Evolutionary conservation across 306 rosid genomes (phyloP).

Genomic region (Pachyrhizus erosus): DNA sequence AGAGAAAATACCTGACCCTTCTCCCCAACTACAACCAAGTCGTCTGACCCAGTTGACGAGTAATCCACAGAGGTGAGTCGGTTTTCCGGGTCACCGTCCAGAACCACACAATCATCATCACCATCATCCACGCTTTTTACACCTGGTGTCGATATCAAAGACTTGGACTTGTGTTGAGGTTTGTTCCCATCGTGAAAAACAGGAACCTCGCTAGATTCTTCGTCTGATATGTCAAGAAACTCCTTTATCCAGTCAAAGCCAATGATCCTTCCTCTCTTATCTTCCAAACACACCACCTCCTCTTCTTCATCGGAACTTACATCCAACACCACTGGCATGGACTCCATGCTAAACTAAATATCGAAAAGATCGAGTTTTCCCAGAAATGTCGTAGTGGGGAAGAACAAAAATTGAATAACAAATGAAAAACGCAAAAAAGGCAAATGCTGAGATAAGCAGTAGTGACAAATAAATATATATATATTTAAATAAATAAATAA

Average conservation of each 20-base stretch:
- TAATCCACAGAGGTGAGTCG: conserved; percentile 36
- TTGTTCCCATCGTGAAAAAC: conserved; percentile 49
- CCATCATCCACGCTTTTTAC: conserved; percentile 45
- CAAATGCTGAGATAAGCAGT: neutral
- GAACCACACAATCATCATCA: conserved; percentile 72
- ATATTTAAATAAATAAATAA: neutral
- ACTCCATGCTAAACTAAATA: conserved; percentile 40
- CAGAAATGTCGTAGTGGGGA: neutral
- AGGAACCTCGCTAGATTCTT: conserved; percentile 43
- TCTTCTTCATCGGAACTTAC: conserved; percentile 64
- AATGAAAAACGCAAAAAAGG: neutral
- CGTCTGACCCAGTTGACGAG: conserved; percentile 56
- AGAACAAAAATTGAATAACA: neutral
- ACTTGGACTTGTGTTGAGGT: conserved; percentile 42
- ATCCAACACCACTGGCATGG: conserved; percentile 45
- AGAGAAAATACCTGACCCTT: conserved; percentile 70
- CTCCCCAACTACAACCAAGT: conserved; percentile 70
- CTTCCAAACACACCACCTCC: conserved; percentile 1
- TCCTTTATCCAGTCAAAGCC: conserved; percentile 58
- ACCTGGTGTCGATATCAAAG: conserved; percentile 16
- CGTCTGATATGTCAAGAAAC: conserved; percentile 46
- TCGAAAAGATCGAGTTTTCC: neutral
- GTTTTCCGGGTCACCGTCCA: conserved; percentile 74
- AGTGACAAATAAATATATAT: neutral
- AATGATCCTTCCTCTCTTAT: neutral